Percentiles rank a stretch among this genome's conserved stretches.
These are phyloP conservation scores for Phoma sp. DNA, from an alignment of 2,329 filamentous ascomycete species.

Conservation along the genomic window DNA sequence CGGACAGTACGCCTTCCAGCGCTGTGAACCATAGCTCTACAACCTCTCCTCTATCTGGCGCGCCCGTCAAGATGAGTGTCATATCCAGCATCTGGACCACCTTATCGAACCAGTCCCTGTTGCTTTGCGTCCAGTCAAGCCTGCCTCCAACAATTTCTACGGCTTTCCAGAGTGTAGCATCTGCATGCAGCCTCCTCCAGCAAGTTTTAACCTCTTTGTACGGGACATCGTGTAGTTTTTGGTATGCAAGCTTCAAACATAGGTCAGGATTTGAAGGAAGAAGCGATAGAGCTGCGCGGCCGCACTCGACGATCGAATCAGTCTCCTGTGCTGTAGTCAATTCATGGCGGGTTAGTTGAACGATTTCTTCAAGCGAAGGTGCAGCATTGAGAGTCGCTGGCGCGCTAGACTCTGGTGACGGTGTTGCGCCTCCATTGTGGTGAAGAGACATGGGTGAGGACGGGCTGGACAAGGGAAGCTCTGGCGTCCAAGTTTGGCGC, in stretches of 20 bases:
- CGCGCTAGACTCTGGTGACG: not conserved
- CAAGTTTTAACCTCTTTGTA: conserved; percentile 69
- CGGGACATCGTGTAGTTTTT: conserved; percentile 73
- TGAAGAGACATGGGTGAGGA: conserved; percentile 3
- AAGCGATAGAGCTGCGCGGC: conserved; percentile 47
- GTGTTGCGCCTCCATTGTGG: not conserved
- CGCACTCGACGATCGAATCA: conserved; percentile 50
- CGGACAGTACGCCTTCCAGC: conserved; percentile 43
- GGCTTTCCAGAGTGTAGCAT: conserved; percentile 71
- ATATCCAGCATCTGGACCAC: conserved; percentile 74
- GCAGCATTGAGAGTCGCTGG: conserved; percentile 18
- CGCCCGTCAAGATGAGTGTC: conserved; percentile 73
- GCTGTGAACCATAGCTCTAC: conserved; percentile 59
- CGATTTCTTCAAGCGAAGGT: conserved; percentile 33
- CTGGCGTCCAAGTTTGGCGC: conserved; percentile 7
- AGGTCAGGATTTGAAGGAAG: conserved; percentile 55
- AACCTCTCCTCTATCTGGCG: conserved; percentile 37
- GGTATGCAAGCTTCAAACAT: conserved; percentile 64
- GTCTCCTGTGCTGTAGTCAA: conserved; percentile 25
- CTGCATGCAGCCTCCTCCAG: conserved; percentile 76
- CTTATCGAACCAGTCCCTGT: conserved; percentile 56
- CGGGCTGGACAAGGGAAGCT: conserved; percentile 4
- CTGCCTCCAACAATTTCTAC: conserved; percentile 33
- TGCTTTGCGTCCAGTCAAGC: conserved; percentile 20
- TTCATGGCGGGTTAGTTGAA: conserved; percentile 32